Conservation (phyloP, 2,329 filamentous ascomycete species). For the Aspergillus quadrilineatus region DNA sequence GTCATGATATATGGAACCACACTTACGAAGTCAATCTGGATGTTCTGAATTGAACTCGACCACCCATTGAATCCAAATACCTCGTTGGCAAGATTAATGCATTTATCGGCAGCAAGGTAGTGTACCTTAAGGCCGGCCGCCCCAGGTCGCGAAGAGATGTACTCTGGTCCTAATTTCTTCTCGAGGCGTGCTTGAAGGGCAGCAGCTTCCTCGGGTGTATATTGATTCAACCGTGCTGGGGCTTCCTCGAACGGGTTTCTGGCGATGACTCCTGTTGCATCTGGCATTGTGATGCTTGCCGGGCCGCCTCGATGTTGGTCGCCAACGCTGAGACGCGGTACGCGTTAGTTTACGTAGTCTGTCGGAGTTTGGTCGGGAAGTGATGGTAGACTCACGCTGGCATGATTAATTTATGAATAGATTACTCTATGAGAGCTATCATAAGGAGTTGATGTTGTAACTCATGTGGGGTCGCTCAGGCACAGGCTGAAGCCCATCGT, state of each 20-base stretch:
- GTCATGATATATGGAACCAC: not conserved
- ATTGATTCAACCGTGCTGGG: slow-evolving; percentile 69
- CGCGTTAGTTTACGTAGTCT: slow-evolving; percentile 21
- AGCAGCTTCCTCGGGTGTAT: slow-evolving; percentile 86
- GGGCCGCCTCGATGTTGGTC: slow-evolving; percentile 60
- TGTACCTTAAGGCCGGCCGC: slow-evolving; percentile 83
- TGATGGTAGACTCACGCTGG: slow-evolving; percentile 44
- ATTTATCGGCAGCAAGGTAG: slow-evolving; percentile 95
- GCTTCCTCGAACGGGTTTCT: slow-evolving; percentile 79
- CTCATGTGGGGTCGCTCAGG: not conserved
- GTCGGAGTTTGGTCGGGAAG: not conserved
- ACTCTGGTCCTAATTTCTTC: slow-evolving; percentile 93
- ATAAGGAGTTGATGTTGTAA: slow-evolving; percentile 3
- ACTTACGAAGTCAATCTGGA: slow-evolving; percentile 84
- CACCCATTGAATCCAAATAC: slow-evolving; percentile 97
- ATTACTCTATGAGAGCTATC: slow-evolving; percentile 3
- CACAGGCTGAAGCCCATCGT: not conserved
- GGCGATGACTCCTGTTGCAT: slow-evolving; percentile 33
- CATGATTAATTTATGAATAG: slow-evolving; percentile 35
- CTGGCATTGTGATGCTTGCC: slow-evolving; percentile 44
- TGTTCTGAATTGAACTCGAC: slow-evolving; percentile 92
- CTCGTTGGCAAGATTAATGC: slow-evolving; percentile 90
- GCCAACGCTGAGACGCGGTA: slow-evolving; percentile 56
- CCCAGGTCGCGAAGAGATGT: slow-evolving; percentile 82
- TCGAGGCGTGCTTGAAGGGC: slow-evolving; percentile 83